Evolutionary conservation across 495 filamentous ascomycete species (phyloP).

Genomic region (Podospora conica): DNA sequence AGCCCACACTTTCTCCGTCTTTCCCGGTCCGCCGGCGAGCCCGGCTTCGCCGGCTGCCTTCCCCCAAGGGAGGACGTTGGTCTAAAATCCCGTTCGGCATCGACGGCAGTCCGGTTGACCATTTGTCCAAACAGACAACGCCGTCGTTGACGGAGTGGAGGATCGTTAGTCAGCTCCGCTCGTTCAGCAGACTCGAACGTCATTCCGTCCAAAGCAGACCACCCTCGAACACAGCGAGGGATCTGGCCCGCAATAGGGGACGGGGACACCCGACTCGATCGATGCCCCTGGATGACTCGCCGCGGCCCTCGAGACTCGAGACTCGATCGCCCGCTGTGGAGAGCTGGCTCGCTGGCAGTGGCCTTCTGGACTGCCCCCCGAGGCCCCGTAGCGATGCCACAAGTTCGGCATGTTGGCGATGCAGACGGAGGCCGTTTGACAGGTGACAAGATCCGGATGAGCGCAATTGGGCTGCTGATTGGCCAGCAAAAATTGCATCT

Average conservation of each 20-base stretch:
- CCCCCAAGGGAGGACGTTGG: neutral
- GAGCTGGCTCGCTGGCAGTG: neutral
- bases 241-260: neutral
- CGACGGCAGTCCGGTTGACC: neutral
- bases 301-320: neutral
- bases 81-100: neutral
- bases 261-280: neutral
- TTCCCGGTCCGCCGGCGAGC: neutral
- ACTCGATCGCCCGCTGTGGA: neutral
- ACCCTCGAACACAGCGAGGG: neutral
- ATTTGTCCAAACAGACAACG: neutral
- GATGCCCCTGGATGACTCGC: slow-evolving; percentile 2
- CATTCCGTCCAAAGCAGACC: neutral
- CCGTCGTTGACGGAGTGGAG: neutral
- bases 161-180: neutral
- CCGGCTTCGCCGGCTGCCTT: neutral
- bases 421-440: neutral
- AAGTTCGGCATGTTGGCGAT: neutral
- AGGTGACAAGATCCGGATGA: neutral
- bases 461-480: slow-evolving; percentile 5
- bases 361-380: neutral
- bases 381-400: neutral
- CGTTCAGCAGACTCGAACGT: neutral
- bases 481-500: slow-evolving; percentile 6
- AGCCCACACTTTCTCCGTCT: neutral